Evolutionary conservation across 441 rosid species (phyloP), one percentile per base, ranked within the genome.

Genomic region (Adansonia madagascariensis): DNA sequence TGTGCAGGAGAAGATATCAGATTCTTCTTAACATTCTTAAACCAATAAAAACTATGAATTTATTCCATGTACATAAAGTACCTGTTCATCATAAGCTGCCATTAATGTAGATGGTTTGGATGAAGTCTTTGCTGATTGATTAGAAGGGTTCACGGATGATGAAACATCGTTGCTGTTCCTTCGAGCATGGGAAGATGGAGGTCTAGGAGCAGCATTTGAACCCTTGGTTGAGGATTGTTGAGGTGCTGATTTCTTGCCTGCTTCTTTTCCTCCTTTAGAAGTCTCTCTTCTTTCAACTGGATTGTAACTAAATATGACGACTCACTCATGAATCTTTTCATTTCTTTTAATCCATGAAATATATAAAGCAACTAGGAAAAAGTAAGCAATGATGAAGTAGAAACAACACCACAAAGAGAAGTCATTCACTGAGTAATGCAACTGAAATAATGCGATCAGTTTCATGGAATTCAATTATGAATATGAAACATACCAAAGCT

Each of bases 281-380:
- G 91, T 78, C 80, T 92, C 99, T 83, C 99, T 91, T 83, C 99
- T 92, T 86, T 94, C 99, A 82, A 86, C 6, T 63, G 98, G 89
- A 64, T 94, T 91, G 82, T 96, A 96, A 80, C 98, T 96, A 78
- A 9, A 17, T 39, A 77, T 24, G 12, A 44, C 10, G 6, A 6
- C 63, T 62, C 47, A 73, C 20, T 22, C 6, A 22, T 1, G 11
- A 6, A 64, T 70, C 47, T 53, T 7, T 61, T 6, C 44, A 50
- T 9, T n/a, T 35, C 31, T n/a, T 43, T 55, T n/a, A 31, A 72
- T 10, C 31, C 62, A 72, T 50, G 17, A 3, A 12, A 49, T 6
- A 67, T 49, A 49, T 8, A 8, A 27, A 4, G 2, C 39, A 1
- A 18, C 14, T 7, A 6, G 5, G 20, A 46, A 6, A 43, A 43